phyloP scores from a whole-genome alignment of 2,329 filamentous ascomycete genomes.

The Pseudogymnoascus sp. region DNA sequence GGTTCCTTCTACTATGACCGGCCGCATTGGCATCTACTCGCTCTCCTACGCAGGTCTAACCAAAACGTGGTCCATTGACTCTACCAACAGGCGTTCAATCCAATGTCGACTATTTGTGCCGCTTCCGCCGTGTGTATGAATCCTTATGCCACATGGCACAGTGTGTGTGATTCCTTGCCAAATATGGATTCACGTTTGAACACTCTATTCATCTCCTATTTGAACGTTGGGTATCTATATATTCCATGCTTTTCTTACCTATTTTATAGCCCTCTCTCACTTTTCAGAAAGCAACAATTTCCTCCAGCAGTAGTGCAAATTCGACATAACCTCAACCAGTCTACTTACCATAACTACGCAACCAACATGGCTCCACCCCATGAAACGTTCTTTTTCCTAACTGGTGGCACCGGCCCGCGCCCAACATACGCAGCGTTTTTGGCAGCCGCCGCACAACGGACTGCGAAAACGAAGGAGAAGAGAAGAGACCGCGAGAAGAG shows the following conservation, averaged over 20 bases:
- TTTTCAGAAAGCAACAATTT: neutral
- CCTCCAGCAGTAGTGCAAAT: neutral
- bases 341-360: neutral
- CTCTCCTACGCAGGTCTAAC: slow-evolving; percentile 19
- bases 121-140: neutral
- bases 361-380: neutral
- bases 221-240: neutral
- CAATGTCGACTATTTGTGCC: neutral
- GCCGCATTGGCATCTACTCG: slow-evolving; percentile 23
- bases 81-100: no score
- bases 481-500: neutral
- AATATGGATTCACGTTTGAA: neutral
- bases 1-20: slow-evolving; percentile 25
- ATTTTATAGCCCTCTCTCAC: neutral
- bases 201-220: neutral
- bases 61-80: no score
- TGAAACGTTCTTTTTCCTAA: neutral
- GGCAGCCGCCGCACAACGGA: neutral
- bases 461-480: neutral
- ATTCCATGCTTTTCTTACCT: neutral
- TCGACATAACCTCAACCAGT: neutral
- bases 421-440: neutral
- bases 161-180: neutral
- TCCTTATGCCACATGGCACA: neutral
- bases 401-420: neutral